phyloP scores from a whole-genome alignment of 768 basidiomycete species.

The Lactarius hatsudake region DNA sequence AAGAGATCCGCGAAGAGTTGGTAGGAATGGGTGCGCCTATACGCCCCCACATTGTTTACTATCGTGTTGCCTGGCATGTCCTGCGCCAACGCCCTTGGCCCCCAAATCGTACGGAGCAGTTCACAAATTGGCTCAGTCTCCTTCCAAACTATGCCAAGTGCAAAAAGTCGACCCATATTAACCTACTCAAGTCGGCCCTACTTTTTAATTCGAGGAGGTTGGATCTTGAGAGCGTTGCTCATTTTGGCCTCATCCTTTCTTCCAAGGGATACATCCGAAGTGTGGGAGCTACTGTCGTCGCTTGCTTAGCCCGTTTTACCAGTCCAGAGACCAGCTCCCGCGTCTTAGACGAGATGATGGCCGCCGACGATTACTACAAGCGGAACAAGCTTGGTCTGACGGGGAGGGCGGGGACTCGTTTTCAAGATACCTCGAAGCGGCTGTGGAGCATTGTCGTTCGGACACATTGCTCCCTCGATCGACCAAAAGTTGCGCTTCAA shows the following conservation, averaged over 20 bases:
- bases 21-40: constrained; percentile 39
- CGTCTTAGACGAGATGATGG: constrained; percentile 40
- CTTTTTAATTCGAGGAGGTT: constrained; percentile 33
- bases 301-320: constrained; percentile 45
- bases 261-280: constrained; percentile 43
- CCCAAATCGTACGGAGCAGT: constrained; percentile 29
- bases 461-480: constrained; percentile 39
- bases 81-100: constrained; percentile 29
- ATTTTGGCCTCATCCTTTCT: constrained; percentile 44
- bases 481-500: constrained; percentile 42
- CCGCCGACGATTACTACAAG: constrained; percentile 32
- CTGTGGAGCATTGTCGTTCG: constrained; percentile 43
- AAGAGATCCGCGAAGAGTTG: constrained; percentile 42
- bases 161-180: constrained; percentile 26
- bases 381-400: background rate
- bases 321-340: constrained; percentile 33
- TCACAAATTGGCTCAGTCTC: constrained; percentile 45
- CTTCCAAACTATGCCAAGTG: constrained; percentile 32
- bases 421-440: constrained; percentile 14
- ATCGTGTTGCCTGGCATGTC: constrained; percentile 37
- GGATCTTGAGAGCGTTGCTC: constrained; percentile 40
- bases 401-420: background rate
- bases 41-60: constrained; percentile 38
- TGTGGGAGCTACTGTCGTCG: constrained; percentile 31
- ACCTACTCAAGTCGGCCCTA: constrained; percentile 35